Evolutionary conservation across 116 monocot genomes (phyloP).

Genomic region (Zostera marina): DNA sequence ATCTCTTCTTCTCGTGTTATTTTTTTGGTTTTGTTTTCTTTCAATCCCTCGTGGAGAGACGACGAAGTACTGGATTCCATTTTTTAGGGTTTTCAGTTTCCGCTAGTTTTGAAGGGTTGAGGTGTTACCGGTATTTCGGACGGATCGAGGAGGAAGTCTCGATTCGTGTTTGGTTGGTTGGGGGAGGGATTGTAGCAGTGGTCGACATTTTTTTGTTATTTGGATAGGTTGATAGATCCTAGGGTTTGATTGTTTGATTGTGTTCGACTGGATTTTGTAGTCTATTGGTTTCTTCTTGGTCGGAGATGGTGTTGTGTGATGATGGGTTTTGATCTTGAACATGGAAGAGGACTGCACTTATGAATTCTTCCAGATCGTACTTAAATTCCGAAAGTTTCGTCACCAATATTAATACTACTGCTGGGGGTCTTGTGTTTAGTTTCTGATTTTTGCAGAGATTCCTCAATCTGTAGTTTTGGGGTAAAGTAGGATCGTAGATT

Average conservation of each 20-base stretch:
- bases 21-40: too few relatives aligned
- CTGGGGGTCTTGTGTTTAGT: neutral
- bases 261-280: too few relatives aligned
- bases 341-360: slow-evolving; percentile 15
- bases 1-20: too few relatives aligned
- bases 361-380: neutral
- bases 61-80: neutral
- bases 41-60: neutral
- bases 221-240: neutral
- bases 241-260: neutral
- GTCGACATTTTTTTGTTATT: too few relatives aligned
- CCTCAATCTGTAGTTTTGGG: neutral
- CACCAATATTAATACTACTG: neutral
- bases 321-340: neutral
- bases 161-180: neutral
- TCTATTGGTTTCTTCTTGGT: neutral
- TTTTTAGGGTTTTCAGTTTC: neutral
- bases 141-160: neutral
- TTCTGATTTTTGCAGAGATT: neutral
- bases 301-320: neutral
- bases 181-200: too few relatives aligned
- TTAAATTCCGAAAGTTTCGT: neutral
- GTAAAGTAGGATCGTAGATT: neutral
- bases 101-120: neutral
- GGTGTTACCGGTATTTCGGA: neutral